Conservation (phyloP, 768 basidiomycete species). For the Rhodotorula taiwanensis region DNA sequence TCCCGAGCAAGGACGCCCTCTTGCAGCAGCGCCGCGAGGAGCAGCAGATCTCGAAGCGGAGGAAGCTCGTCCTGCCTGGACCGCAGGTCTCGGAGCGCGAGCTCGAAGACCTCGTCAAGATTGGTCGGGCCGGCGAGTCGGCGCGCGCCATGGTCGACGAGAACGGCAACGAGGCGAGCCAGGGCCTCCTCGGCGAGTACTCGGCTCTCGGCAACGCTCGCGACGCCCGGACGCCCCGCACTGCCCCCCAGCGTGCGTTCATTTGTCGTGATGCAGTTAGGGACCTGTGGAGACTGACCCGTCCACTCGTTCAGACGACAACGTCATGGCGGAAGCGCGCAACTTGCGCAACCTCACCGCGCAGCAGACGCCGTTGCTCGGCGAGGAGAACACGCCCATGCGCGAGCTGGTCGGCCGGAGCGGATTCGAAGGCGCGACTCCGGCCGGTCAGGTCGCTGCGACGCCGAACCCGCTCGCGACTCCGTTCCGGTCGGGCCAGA, state of each 20-base stretch:
- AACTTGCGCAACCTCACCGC: slow-evolving; percentile 91
- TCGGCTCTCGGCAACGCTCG: slow-evolving; percentile 77
- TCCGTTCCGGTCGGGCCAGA: slow-evolving; percentile 54
- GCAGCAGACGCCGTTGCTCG: slow-evolving; percentile 85
- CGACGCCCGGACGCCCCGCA: slow-evolving; percentile 90
- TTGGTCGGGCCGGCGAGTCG: slow-evolving; percentile 83
- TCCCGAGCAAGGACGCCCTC: slow-evolving; percentile 82
- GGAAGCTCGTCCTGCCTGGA: slow-evolving; percentile 72
- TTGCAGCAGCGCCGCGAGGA: slow-evolving; percentile 79
- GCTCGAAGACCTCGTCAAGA: slow-evolving; percentile 96
- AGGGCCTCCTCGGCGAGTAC: slow-evolving; percentile 83
- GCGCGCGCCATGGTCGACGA: slow-evolving; percentile 77
- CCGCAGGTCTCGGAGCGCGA: slow-evolving; percentile 93
- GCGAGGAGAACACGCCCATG: slow-evolving; percentile 94
- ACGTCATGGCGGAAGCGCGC: slow-evolving; percentile 84
- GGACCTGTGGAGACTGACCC: neutral
- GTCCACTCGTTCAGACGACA: slow-evolving; percentile 65
- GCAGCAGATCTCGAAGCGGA: slow-evolving; percentile 80
- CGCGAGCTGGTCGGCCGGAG: slow-evolving; percentile 66
- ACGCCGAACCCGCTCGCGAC: slow-evolving; percentile 96
- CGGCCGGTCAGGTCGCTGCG: slow-evolving; percentile 78
- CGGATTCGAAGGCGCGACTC: slow-evolving; percentile 91
- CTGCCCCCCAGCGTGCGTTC: slow-evolving; percentile 80
- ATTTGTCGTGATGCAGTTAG: slow-evolving; percentile 1
- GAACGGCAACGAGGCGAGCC: slow-evolving; percentile 64